Evolutionary conservation across 306 rosid species (phyloP).

Genomic region (Cercis canadensis): DNA sequence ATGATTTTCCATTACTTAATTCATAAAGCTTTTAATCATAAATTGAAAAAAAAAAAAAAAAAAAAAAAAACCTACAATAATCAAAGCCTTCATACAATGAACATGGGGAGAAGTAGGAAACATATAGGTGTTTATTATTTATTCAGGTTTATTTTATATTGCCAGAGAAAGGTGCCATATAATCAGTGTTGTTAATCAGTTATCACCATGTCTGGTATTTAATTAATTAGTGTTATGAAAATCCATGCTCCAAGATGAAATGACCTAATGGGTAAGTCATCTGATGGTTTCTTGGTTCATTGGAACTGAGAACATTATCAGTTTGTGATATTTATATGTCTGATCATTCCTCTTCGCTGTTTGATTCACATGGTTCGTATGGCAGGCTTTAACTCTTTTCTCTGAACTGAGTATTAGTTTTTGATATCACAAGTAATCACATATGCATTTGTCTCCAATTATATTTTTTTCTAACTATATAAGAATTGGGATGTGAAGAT

Average conservation of each 20-base stretch:
- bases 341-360: neutral
- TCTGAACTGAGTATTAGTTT: neutral
- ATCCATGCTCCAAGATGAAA: neutral
- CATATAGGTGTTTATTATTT: too few relatives aligned
- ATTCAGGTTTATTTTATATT: too few relatives aligned
- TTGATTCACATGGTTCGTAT: neutral
- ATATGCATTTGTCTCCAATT: neutral
- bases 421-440: neutral
- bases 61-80: neutral
- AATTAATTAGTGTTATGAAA: constrained; percentile 2
- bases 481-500: too few relatives aligned
- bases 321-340: constrained; percentile 1
- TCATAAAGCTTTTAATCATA: neutral
- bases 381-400: neutral
- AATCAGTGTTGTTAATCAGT: neutral
- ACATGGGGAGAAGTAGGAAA: too few relatives aligned
- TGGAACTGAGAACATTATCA: neutral
- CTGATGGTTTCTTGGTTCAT: constrained; percentile 1
- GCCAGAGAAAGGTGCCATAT: neutral
- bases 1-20: constrained; percentile 6
- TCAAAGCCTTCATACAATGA: constrained; percentile 2
- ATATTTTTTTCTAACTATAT: neutral
- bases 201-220: constrained; percentile 5
- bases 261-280: constrained; percentile 17
- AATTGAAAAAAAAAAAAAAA: too few relatives aligned